Conservation (phyloP, 1,139 yeast genomes). For the Lodderomyces metapsilosis region DNA sequence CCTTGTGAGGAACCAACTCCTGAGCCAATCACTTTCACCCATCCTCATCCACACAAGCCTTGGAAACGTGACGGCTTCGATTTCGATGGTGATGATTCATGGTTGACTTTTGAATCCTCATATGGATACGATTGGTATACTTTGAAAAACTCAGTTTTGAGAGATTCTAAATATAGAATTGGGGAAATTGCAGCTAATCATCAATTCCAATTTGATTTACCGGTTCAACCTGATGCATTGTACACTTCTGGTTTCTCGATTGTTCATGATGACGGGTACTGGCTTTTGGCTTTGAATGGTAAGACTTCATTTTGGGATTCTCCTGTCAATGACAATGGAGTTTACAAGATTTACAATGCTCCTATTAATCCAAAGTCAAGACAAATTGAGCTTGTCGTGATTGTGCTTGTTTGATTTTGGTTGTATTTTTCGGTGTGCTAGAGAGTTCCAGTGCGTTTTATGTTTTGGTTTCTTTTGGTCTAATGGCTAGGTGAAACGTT, state of each 20-base stretch:
- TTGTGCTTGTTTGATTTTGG: conserved; percentile 1
- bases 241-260: conserved; percentile 17
- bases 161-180: conserved; percentile 34
- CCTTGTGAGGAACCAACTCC: conserved; percentile 2
- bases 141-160: conserved; percentile 47
- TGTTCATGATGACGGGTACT: conserved; percentile 20
- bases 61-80: conserved; percentile 3
- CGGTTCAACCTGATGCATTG: conserved; percentile 35
- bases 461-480: neutral
- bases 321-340: conserved; percentile 7
- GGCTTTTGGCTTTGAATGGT: conserved; percentile 12
- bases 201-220: conserved; percentile 48
- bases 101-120: conserved; percentile 1
- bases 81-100: conserved; percentile 3
- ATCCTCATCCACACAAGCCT: neutral
- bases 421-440: neutral
- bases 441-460: neutral
- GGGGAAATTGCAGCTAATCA: conserved; percentile 47
- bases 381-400: conserved; percentile 7
- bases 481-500: neutral
- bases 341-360: conserved; percentile 10
- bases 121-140: conserved; percentile 25
- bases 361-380: conserved; percentile 5
- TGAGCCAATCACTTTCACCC: neutral
- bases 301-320: conserved; percentile 12